phyloP scores from a whole-genome alignment of 2,329 filamentous ascomycete genomes.

The Pestalotiopsis sp. region DNA sequence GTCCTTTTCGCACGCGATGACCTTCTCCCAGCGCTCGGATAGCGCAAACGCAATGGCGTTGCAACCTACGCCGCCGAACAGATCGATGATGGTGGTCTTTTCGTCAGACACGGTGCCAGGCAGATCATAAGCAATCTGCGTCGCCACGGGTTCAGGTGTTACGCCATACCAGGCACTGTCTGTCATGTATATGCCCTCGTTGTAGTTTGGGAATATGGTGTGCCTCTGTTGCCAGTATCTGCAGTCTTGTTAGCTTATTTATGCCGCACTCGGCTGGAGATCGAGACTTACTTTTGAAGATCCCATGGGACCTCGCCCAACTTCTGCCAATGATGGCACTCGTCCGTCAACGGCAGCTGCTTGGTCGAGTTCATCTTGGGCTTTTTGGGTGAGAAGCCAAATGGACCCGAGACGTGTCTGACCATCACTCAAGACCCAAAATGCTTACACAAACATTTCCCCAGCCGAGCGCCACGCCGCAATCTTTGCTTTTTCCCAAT shows the following conservation, averaged over 20 bases:
- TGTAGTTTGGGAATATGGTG: conserved; percentile 84
- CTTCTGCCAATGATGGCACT: conserved; percentile 75
- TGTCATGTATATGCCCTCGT: conserved; percentile 87
- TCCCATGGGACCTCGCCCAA: conserved; percentile 76
- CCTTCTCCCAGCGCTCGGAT: conserved; percentile 72
- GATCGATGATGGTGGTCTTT: conserved; percentile 76
- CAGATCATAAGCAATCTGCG: conserved; percentile 78
- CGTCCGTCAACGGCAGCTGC: conserved; percentile 56
- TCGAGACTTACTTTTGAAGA: conserved; percentile 72
- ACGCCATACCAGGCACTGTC: conserved; percentile 97
- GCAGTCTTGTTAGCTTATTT: not conserved
- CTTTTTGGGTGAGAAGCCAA: conserved; percentile 2
- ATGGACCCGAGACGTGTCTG: conserved; percentile 10
- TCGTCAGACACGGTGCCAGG: conserved; percentile 49
- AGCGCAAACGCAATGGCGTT: conserved; percentile 95
- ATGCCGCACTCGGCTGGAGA: conserved; percentile 8
- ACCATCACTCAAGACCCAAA: conserved; percentile 1
- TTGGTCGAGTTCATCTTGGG: conserved; percentile 43
- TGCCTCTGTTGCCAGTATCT: conserved; percentile 89
- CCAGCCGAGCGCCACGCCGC: not conserved
- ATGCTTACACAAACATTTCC: not conserved
- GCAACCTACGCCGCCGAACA: conserved; percentile 89
- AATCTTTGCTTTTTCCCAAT: not conserved
- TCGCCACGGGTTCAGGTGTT: conserved; percentile 89
- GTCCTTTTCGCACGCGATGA: conserved; percentile 90